These are phyloP conservation scores for Tetragonia tetragonoides DNA, from an alignment of 148 eudicot species.

Conservation along the genomic window DNA sequence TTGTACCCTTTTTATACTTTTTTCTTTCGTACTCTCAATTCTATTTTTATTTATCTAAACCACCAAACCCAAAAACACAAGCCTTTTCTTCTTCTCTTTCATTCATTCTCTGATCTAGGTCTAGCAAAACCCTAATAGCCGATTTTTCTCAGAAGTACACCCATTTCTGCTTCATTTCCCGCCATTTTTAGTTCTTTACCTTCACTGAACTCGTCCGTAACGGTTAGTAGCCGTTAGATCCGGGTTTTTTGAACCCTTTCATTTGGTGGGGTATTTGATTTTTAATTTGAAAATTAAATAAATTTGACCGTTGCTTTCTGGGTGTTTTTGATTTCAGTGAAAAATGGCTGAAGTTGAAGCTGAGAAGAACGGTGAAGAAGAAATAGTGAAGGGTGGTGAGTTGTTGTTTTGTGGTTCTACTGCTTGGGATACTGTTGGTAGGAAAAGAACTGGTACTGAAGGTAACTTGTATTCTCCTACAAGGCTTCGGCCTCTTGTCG, in stretches of 20 bases:
- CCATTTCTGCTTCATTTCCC: constrained; percentile 23
- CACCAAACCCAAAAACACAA: neutral
- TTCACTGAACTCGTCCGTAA: constrained; percentile 13
- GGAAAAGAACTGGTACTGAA: constrained; percentile 47
- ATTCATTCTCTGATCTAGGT: constrained; percentile 40
- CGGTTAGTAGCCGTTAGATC: constrained; percentile 53
- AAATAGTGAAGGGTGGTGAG: constrained; percentile 74
- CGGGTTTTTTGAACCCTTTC: constrained; percentile 5
- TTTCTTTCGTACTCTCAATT: constrained; percentile 1
- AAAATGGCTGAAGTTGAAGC: constrained; percentile 47
- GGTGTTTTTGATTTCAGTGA: constrained; percentile 13
- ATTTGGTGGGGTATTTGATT: neutral
- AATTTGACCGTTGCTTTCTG: constrained; percentile 23
- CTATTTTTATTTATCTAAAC: constrained; percentile 1
- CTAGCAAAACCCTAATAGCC: constrained; percentile 33
- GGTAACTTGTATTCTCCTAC: constrained; percentile 73
- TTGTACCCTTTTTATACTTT: neutral
- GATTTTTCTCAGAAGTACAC: constrained; percentile 17
- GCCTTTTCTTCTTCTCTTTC: neutral
- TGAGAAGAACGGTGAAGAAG: constrained; percentile 46
- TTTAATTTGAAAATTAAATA: neutral
- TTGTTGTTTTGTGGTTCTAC: constrained; percentile 83
- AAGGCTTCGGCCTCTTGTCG: constrained; percentile 83
- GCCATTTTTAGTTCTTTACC: constrained; percentile 28
- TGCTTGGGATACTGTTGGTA: constrained; percentile 79